Evolutionary conservation across 139 green algal species (phyloP), one percentile per base, ranked within the genome.

Genomic region (Medakamo hakoo): DNA sequence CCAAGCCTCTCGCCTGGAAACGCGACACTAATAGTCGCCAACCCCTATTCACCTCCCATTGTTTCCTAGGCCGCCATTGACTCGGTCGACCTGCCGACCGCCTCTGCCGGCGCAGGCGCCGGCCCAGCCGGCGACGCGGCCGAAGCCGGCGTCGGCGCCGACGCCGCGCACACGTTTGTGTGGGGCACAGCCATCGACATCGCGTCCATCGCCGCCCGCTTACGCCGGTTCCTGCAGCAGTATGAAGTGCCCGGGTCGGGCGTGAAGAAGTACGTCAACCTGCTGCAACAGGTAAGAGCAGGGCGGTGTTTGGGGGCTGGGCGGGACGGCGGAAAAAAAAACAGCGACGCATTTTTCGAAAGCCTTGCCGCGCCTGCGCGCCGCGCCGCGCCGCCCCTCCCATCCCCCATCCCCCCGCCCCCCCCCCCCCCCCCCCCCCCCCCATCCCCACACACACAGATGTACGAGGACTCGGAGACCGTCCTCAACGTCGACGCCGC

Each of bases 401-500:
- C 3, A 24, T 31, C 28, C 4, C 29, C 14, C 3, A 49, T 18
- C 14, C 20, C 20, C 24, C 57, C 1, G 19, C 27, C 27, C 25
- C 1, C 20, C 49, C 23, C 30, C 3, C 9, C 57, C 49, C 27
- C 27, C 16, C 31, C 14, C 52, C 59, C 31, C n/a, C n/a, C n/a
- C n/a, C n/a, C n/a, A n/a, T n/a, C n/a, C n/a, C n/a, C n/a, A n/a
- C n/a, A n/a, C n/a, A n/a, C n/a, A n/a, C 67, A 80, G 67, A 67
- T 49, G 5, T n/a, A 73, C 30, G 67, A 55, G 1, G 60, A 80
- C 4, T 66, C 63, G 21, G 72, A 82, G 28, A 60, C 64, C 23
- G 65, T 71, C 3, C 68, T 95, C 62, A 93, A 93, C 74, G 52
- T 97, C 25, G 90, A 97, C 77, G 87, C 83, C 27, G 40, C 32